Evolutionary conservation across 192 early-diverging fungal genomes (phyloP), one percentile per base, ranked within the genome.

Genomic region (Coemansia javaensis): DNA sequence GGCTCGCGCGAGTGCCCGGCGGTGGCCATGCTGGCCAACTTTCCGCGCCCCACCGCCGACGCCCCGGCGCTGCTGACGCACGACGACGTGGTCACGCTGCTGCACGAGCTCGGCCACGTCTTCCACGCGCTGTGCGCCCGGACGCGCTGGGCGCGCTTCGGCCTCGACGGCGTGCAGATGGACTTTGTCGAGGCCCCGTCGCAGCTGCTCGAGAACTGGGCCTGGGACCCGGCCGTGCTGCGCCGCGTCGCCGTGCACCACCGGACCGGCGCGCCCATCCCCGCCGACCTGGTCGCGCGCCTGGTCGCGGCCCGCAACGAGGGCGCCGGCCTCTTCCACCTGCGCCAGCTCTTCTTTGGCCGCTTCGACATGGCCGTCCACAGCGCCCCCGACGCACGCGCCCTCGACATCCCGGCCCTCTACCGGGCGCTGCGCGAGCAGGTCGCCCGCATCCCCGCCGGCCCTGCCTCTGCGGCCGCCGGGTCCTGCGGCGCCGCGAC

Each of bases 171-270:
- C 39, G 77, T 88, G 38, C 83, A 89, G 49, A 72, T 82, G 40
- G 90, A 92, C 59, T 90, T 90, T 70, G 77, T 90, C 28, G 88
- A 92, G 65, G 84, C 85, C 12, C 90, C 90, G 12, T 83, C 81
- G 33, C 86, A 89, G 77, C 86, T 92, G 88, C 69, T 90, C 14
- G 90, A 90, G 56, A 89, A 86, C 70, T 86, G 82, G 85, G 74
- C 78, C 20, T 86, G 75, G 65, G 82, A 83, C 31, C 70, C 73
- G 4, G 52, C 67, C 7, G 77, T 79, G 8, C 53, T 86, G 24
- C 63, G 77, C 28, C 40, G 52, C 9, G 59, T 83, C 37, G 78
- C 82, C 32, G 61, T 68, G 47, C 88, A 92, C 54, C 81, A 86
- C 66, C 31, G 53, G 47, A 81, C 82, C 15, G 77, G 77, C 4